Evolutionary conservation across 2,329 filamentous ascomycete species (phyloP), one percentile per base, ranked within the genome.

Genomic region (Paecilomyces dactylethromorphus): DNA sequence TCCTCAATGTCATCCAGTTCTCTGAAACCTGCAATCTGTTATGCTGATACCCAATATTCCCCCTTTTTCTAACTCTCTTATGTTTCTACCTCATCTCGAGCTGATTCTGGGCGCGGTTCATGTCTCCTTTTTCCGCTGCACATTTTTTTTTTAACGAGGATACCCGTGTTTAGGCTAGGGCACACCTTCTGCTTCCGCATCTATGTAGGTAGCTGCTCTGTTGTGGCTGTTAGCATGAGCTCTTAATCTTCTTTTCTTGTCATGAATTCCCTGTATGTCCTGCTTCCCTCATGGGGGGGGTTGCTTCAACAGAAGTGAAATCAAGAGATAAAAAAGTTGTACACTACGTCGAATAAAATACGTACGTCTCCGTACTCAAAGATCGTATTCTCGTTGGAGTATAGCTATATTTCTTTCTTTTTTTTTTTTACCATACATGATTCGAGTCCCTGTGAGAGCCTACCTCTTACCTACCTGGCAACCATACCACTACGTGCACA

Each of bases 11-110:
- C 58, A 55, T 55, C 53, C 57, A 26, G 26, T 29, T 29, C 22
- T 31, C 33, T 50, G 35, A 24, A 12, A 22, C 15, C 53, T n/a
- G 26, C 50, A 52, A 55, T 55, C 8, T 32, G 53, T 57, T 59
- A 59, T 54, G 57, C 59, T 60, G 58, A 63, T 60, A 64, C 54
- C 58, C 53, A 39, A 31, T 18, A 39, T 39, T 55, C 7, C 39
- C 39, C 32, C 21, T 39, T 55, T 55, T 11, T 26, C 24, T 55
- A 39, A 54, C 24, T 56, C 39, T 54, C 39, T 45, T 45, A 45
- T 45, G 39, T 45, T 15, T 45, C n/a, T 39, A 45, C 8, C 39
- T 10, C 39, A 18, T 10, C 39, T n/a, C n/a, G n/a, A 6, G 3
- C 39, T 45, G 18, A 45, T 8, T 45, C 39, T 21, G 15, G 15